These are phyloP conservation scores for Chrysosporium keratinophilum DNA, from an alignment of 2,329 filamentous ascomycete genomes.

Conservation along the genomic window DNA sequence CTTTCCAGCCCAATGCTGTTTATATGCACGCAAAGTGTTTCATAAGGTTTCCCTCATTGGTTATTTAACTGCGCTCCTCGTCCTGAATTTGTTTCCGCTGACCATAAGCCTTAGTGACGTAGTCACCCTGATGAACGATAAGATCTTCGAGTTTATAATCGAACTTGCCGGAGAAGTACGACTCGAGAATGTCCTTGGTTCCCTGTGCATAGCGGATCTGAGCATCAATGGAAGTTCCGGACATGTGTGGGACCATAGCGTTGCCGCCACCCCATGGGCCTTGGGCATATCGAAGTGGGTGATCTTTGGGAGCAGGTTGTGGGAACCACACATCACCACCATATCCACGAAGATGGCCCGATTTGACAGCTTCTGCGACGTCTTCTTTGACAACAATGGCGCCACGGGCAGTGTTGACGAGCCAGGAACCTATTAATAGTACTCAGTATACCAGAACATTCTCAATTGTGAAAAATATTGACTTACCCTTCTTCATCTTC, in stretches of 20 bases:
- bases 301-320: conserved; percentile 87
- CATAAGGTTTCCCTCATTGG: background rate
- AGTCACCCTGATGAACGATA: conserved; percentile 81
- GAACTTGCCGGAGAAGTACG: conserved; percentile 75
- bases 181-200: conserved; percentile 79
- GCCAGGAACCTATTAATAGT: conserved; percentile 60
- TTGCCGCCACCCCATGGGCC: conserved; percentile 95
- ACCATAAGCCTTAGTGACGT: conserved; percentile 89
- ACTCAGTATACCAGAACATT: background rate
- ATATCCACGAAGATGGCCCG: conserved; percentile 56
- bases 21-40: background rate
- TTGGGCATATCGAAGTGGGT: conserved; percentile 83
- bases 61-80: background rate
- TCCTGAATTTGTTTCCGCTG: conserved; percentile 43
- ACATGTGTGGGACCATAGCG: conserved; percentile 99
- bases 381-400: conserved; percentile 99
- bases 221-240: conserved; percentile 93
- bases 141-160: conserved; percentile 87
- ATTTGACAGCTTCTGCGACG: conserved; percentile 84
- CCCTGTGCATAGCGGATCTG: conserved; percentile 85
- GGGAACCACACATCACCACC: conserved; percentile 68
- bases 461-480: background rate
- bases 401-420: conserved; percentile 96
- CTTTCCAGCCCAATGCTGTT: background rate
- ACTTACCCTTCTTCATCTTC: conserved; percentile 94